phyloP scores from a whole-genome alignment of 2,329 filamentous ascomycete genomes.

The Chrysoporthe puriensis region DNA sequence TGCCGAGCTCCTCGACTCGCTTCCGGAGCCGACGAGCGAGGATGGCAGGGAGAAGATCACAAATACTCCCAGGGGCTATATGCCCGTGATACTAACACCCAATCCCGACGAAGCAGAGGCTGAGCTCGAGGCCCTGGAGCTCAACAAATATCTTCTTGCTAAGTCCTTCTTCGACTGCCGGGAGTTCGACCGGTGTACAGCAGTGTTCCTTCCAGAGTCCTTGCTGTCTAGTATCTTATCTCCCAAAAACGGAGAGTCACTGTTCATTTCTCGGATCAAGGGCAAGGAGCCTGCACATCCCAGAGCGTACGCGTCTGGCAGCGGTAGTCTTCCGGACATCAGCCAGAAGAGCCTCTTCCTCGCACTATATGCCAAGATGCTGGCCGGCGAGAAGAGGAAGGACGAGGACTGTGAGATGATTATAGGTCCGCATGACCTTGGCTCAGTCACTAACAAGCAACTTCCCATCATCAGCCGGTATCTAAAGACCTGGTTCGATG shows the following conservation, averaged over 20 bases:
- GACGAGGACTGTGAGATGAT: conserved; percentile 98
- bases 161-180: conserved; percentile 95
- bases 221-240: conserved; percentile 69
- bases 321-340: conserved; percentile 55
- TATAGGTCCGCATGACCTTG: conserved; percentile 87
- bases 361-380: conserved; percentile 87
- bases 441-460: conserved; percentile 83
- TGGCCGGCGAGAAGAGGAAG: conserved; percentile 93
- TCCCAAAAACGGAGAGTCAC: conserved; percentile 46
- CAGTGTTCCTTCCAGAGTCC: conserved; percentile 83
- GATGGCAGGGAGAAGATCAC: conserved; percentile 58
- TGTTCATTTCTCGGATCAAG: conserved; percentile 59
- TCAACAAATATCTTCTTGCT: conserved; percentile 83
- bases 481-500: conserved; percentile 79
- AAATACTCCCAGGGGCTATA: conserved; percentile 42
- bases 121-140: conserved; percentile 75
- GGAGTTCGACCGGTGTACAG: conserved; percentile 91
- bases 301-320: conserved; percentile 14
- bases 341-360: conserved; percentile 94
- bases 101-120: conserved; percentile 74
- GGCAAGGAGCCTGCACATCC: conserved; percentile 54
- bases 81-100: conserved; percentile 53
- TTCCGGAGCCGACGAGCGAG: conserved; percentile 61
- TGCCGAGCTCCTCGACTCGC: conserved; percentile 87
- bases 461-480: conserved; percentile 74